These are phyloP conservation scores for Psilocybe mexicana DNA, from an alignment of 1,284 basidiomycete species.

Conservation along the genomic window DNA sequence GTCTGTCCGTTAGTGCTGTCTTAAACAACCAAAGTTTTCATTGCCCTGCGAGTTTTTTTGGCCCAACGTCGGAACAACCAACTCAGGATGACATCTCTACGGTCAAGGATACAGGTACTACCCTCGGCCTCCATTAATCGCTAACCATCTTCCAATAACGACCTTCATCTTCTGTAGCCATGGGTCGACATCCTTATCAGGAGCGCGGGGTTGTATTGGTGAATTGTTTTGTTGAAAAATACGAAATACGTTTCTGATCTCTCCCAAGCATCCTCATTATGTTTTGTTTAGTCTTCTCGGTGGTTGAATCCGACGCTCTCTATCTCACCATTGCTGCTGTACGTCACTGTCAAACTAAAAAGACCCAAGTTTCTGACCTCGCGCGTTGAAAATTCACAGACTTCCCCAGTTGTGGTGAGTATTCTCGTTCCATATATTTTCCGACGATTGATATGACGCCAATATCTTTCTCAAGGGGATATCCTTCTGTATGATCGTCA, in stretches of 20 bases:
- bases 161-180: not conserved
- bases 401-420: conserved; percentile 1
- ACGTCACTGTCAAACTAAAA: not conserved
- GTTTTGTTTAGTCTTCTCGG: conserved; percentile 2
- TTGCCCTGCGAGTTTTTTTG: conserved; percentile 3
- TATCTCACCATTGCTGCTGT: conserved; percentile 6
- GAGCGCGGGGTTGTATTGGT: conserved; percentile 11
- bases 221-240: not conserved
- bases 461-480: conserved; percentile 3
- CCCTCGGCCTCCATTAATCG: not conserved
- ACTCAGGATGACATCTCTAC: not conserved
- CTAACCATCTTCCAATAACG: too few species aligned
- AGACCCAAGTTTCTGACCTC: too few species aligned
- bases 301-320: conserved; percentile 2
- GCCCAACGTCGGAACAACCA: not conserved
- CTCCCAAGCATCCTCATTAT: not conserved
- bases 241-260: not conserved
- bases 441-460: not conserved
- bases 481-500: conserved; percentile 11
- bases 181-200: conserved; percentile 7
- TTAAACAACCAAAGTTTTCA: not conserved
- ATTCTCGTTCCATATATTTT: not conserved
- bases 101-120: conserved; percentile 1
- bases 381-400: not conserved
- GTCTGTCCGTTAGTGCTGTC: not conserved